Conservation (phyloP, 108 stramenopile species). For the Pelagomonas calceolata region DNA sequence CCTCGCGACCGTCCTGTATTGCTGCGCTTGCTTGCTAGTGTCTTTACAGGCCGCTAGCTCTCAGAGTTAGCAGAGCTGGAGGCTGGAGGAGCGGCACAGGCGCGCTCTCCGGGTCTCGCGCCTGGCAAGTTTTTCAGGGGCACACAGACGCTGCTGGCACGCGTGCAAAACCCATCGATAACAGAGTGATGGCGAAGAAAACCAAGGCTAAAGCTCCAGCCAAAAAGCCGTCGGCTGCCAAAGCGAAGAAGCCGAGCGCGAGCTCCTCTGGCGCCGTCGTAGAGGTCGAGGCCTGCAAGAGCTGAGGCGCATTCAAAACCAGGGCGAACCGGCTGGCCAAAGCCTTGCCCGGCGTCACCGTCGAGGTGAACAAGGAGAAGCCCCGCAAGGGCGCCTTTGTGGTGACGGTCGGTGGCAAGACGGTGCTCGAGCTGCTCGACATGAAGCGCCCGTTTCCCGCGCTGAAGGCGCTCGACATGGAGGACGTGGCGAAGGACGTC, state of each 20-base stretch:
- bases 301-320: neutral
- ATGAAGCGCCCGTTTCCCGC: constrained; percentile 68
- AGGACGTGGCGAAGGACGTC: constrained; percentile 46
- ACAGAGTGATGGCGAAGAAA: too few species aligned
- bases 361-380: neutral
- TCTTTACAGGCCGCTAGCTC: too few species aligned
- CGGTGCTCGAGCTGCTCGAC: constrained; percentile 44
- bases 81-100: too few species aligned
- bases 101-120: too few species aligned
- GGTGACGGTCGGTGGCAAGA: neutral
- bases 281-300: neutral
- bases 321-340: neutral
- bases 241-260: too few species aligned
- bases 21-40: too few species aligned
- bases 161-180: too few species aligned
- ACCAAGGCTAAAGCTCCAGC: too few species aligned
- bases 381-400: neutral
- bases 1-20: too few species aligned
- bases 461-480: constrained; percentile 75
- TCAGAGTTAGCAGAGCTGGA: too few species aligned
- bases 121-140: too few species aligned
- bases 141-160: too few species aligned
- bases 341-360: neutral
- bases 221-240: neutral
- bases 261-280: neutral